These are phyloP conservation scores for Daedaleopsis nitida DNA, from an alignment of 768 basidiomycete genomes.

Conservation along the genomic window DNA sequence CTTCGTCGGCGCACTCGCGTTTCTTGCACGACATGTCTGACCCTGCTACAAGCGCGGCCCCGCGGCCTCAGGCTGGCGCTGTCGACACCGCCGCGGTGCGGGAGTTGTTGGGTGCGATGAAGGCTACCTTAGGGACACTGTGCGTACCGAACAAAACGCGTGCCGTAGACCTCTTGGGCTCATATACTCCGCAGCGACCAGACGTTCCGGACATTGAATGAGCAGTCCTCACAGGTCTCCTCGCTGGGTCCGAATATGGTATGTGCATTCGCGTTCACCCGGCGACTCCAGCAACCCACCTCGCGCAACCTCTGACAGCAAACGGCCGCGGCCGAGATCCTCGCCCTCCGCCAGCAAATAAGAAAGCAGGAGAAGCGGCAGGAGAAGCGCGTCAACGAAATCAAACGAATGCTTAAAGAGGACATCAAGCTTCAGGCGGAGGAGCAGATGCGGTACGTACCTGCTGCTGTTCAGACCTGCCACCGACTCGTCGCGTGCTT, in stretches of 20 bases:
- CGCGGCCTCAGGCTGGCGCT: no score
- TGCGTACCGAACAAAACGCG: slow-evolving; percentile 5
- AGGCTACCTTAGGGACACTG: slow-evolving; percentile 15
- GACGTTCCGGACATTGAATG: slow-evolving; percentile 34
- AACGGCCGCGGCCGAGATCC: slow-evolving; percentile 24
- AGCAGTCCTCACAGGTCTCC: slow-evolving; percentile 32
- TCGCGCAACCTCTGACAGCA: slow-evolving; percentile 15
- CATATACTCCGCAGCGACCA: slow-evolving; percentile 26
- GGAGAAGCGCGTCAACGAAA: not conserved
- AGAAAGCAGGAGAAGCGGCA: not conserved
- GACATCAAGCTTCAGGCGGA: slow-evolving; percentile 30
- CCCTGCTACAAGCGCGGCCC: no score
- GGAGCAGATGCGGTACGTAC: slow-evolving; percentile 36
- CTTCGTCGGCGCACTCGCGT: not conserved
- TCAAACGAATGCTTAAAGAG: slow-evolving; percentile 20
- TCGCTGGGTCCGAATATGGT: slow-evolving; percentile 34
- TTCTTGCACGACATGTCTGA: slow-evolving; percentile 4
- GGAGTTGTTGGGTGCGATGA: slow-evolving; percentile 23
- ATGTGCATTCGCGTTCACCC: slow-evolving; percentile 11
- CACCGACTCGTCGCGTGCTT: not conserved
- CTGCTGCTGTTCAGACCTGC: not conserved
- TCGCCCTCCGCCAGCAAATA: slow-evolving; percentile 27
- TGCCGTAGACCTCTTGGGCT: no score
- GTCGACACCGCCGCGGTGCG: slow-evolving; percentile 12
- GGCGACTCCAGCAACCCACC: no score